Conservation (phyloP, 140 eudicot species). For the Stevia rebaudiana region DNA sequence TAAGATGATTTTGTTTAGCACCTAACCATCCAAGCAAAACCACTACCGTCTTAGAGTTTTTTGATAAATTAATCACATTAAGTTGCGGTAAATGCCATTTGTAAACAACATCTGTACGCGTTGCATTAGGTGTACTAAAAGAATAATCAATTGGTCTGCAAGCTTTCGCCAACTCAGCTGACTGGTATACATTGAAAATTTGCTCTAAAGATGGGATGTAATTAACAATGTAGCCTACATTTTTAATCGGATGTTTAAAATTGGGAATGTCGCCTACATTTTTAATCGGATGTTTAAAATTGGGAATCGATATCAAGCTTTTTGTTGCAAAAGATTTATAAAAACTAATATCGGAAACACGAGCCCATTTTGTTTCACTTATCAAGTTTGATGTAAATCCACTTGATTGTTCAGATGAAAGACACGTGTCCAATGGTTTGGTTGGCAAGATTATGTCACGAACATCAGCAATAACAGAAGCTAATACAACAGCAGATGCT, state of each 20-base stretch:
- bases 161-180: conserved; percentile 58
- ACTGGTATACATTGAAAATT: conserved; percentile 42
- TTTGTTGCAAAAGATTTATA: conserved; percentile 50
- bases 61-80: conserved; percentile 33
- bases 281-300: conserved; percentile 26
- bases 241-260: too few species aligned
- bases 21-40: conserved; percentile 97
- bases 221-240: not conserved
- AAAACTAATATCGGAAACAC: conserved; percentile 44
- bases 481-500: conserved; percentile 87
- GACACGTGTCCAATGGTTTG: conserved; percentile 28
- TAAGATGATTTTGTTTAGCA: conserved; percentile 94
- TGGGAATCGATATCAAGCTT: conserved; percentile 51
- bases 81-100: conserved; percentile 91
- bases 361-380: conserved; percentile 39
- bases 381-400: conserved; percentile 22
- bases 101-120: conserved; percentile 47
- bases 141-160: conserved; percentile 46
- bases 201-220: conserved; percentile 28
- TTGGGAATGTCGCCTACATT: not conserved
- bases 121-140: conserved; percentile 5
- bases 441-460: conserved; percentile 52
- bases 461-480: conserved; percentile 81
- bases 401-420: conserved; percentile 42
- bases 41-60: conserved; percentile 70